A percentile compares a stretch with the other conserved stretches of the same genome.
Evolutionary conservation across 768 basidiomycete species (phyloP).

Genomic region (Tephrocybe rancida): DNA sequence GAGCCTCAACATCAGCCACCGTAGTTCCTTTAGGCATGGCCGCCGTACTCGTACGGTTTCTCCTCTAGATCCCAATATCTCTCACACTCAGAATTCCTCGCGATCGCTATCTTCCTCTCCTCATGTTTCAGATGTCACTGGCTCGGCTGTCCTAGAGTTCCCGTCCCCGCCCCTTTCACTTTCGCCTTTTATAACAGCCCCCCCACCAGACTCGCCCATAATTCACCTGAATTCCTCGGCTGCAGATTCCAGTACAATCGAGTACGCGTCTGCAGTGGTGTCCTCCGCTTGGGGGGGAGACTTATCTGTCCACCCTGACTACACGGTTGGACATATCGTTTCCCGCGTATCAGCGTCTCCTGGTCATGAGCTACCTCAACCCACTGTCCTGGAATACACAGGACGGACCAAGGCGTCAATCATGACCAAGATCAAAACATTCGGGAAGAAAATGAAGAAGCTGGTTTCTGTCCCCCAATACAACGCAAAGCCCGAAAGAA

Average conservation of each 20-base stretch:
- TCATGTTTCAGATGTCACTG: conserved; percentile 9
- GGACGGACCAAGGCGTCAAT: conserved; percentile 8
- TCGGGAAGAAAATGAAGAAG: conserved; percentile 29
- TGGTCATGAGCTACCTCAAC: not conserved
- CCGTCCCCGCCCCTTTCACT: conserved; percentile 19
- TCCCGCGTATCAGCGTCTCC: not conserved
- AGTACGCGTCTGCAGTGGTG: conserved; percentile 36
- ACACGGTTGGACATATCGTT: not conserved
- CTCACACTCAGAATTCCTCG: conserved; percentile 4
- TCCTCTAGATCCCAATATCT: conserved; percentile 1
- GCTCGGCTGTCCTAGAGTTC: conserved; percentile 10
- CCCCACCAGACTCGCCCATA: conserved; percentile 7
- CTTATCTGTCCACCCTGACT: conserved; percentile 11
- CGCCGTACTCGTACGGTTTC: not conserved
- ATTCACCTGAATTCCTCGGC: not conserved
- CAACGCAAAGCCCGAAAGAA: not conserved
- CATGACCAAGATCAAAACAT: conserved; percentile 24
- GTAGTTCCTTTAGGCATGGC: conserved; percentile 8
- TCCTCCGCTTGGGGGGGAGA: conserved; percentile 32
- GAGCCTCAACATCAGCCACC: conserved; percentile 14
- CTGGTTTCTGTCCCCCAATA: conserved; percentile 19
- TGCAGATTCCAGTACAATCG: conserved; percentile 26
- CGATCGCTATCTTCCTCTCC: conserved; percentile 8
- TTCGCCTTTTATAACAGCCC: conserved; percentile 20
- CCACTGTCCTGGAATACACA: not conserved